Conservation (phyloP, 371 early-diverging fungal genomes). For the Rhizopus microsporus region DNA sequence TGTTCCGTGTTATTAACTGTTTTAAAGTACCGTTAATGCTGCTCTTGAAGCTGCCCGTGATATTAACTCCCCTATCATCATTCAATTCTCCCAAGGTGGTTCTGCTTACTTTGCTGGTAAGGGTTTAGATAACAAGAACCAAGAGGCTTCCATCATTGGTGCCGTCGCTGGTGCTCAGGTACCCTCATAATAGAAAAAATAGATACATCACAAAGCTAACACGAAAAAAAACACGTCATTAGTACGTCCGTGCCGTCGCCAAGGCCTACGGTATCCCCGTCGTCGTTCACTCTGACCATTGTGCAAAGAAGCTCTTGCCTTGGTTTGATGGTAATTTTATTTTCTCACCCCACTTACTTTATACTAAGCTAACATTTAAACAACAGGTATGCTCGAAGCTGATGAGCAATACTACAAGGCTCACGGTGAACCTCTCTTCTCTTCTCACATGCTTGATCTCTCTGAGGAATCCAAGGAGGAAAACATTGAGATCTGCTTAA, state of each 20-base stretch:
- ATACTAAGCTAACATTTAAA: neutral
- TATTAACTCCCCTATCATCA: slow-evolving; percentile 85
- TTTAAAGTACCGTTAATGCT: slow-evolving; percentile 78
- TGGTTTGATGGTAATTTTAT: slow-evolving; percentile 80
- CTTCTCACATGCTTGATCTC: slow-evolving; percentile 94
- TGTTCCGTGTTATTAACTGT: neutral
- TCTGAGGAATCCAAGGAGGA: slow-evolving; percentile 89
- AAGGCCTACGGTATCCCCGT: slow-evolving; percentile 90
- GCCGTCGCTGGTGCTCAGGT: slow-evolving; percentile 86
- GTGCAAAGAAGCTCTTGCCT: slow-evolving; percentile 91
- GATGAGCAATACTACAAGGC: slow-evolving; percentile 89
- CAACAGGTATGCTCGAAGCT: slow-evolving; percentile 73
- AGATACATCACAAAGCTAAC: neutral
- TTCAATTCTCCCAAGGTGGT: slow-evolving; percentile 93
- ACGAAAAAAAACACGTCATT: neutral
- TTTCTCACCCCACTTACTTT: neutral
- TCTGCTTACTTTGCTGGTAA: slow-evolving; percentile 89
- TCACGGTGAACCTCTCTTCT: slow-evolving; percentile 91
- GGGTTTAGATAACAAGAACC: slow-evolving; percentile 84
- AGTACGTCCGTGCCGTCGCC: slow-evolving; percentile 81
- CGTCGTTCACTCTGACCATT: slow-evolving; percentile 89
- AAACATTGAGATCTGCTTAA: slow-evolving; percentile 83
- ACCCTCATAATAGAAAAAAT: neutral
- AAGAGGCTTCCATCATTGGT: slow-evolving; percentile 86
- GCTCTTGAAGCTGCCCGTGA: slow-evolving; percentile 91